Base-by-base conservation (phyloP, 805 yeast genomes). In the Tetrapisispora pingtungensis region DNA sequence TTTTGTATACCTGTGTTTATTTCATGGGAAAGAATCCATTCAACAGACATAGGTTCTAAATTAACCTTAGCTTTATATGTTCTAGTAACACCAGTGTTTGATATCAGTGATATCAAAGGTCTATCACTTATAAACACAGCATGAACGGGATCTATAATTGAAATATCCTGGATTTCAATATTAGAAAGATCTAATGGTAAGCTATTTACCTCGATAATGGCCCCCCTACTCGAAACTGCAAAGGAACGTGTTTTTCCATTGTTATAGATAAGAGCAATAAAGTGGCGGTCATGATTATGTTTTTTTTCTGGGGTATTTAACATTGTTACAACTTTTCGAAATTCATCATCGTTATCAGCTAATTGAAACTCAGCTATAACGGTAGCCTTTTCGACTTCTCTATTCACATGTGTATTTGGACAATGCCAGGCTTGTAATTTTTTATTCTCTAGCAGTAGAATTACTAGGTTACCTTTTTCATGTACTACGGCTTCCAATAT, bases 111-210 rank as follows among this genome's bases (percentile, higher is more conserved):
- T 5, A 88, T 58, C 4, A 82, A 70, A 2, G 68, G 62, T 30
- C 71, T 50, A 38, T 64, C 56, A 32, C 69, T 65, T 30, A 57
- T 47, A 36, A 58, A 59, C 2, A 62, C 55, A 2, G 64, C 53
- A 34, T 69, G 67, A 3, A 80, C 86, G 0, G 90, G 87, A 54
- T 84, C 87, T 22, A 84, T 77, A 0, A 76, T 67, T 1, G 81
- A 69, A 4, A 78, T 71, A n/a, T 64, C 56, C 42, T 69, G 68
- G 2, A 74, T 62, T 1, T 58, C 53, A 1, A 62, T 68, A 10
- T 61, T 58, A 4, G 54, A 36, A 18, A 54, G 19, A 12, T 53
- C 52, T 3, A 57, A 32, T 2, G 46, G 10, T n/a, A 51, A 47
- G 2, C 60, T 52, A 3, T 31, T 8, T 2, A 51, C 58, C 2